These are phyloP conservation scores for Ustilago lituana DNA, from an alignment of 1,284 basidiomycete species.

Conservation along the genomic window DNA sequence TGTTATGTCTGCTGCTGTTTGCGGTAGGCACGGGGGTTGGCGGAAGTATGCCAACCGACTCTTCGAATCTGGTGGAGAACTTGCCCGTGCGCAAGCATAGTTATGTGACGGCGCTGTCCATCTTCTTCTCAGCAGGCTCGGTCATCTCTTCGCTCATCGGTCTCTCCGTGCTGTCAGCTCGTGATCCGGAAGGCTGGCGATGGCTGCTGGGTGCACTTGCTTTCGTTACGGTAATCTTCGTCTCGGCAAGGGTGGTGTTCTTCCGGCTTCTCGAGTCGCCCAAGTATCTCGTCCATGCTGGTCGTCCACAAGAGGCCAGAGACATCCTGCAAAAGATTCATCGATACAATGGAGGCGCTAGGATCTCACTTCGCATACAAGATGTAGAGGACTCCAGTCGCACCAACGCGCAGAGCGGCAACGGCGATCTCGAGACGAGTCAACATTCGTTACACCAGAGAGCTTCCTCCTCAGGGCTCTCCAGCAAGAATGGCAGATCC, in stretches of 20 bases:
- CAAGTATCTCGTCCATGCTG: slow-evolving; percentile 58
- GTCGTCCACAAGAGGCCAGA: slow-evolving; percentile 51
- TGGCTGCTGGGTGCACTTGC: slow-evolving; percentile 41
- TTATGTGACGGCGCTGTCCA: slow-evolving; percentile 90
- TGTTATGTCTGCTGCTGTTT: slow-evolving; percentile 83
- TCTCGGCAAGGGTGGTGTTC: slow-evolving; percentile 80
- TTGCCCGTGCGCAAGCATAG: slow-evolving; percentile 90
- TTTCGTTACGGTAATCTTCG: slow-evolving; percentile 80
- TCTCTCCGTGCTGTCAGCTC: slow-evolving; percentile 41
- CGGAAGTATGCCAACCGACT: slow-evolving; percentile 87
- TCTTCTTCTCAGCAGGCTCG: slow-evolving; percentile 72
- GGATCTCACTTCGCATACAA: slow-evolving; percentile 30
- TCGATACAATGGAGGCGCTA: slow-evolving; percentile 46
- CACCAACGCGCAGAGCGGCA: not conserved
- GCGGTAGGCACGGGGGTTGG: slow-evolving; percentile 90
- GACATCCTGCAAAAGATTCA: slow-evolving; percentile 56
- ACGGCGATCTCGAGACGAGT: slow-evolving; percentile 15
- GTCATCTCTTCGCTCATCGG: slow-evolving; percentile 50
- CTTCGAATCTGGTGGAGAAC: slow-evolving; percentile 91
- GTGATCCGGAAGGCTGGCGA: slow-evolving; percentile 42
- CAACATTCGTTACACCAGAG: slow-evolving; percentile 13
- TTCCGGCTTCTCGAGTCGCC: slow-evolving; percentile 94
- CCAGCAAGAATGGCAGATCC: not conserved
- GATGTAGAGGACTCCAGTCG: slow-evolving; percentile 41
- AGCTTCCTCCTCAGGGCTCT: not conserved